Base-by-base conservation (phyloP, 2,329 filamentous ascomycete genomes). In the Cercospora sp. region DNA sequence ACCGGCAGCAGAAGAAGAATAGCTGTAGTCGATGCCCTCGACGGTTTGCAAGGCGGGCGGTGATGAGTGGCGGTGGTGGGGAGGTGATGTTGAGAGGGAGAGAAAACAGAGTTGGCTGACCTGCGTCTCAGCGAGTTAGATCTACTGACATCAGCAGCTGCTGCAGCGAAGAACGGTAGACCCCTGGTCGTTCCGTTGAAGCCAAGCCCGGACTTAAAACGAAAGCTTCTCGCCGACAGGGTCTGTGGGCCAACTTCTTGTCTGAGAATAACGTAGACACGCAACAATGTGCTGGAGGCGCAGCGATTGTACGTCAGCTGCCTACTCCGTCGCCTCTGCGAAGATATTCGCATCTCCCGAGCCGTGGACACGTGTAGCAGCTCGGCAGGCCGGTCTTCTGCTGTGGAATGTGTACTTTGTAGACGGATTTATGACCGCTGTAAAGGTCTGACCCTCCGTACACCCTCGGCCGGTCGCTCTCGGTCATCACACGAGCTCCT, bases 1-100 rank as follows among this genome's bases (percentile, higher is more conserved):
- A 75, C 75, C 76, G 72, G 74, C 72, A 71, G 68, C 63, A 66
- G 57, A 57, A 20, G 65, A 61, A n/a, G 59, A 64, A 36, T 55
- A 62, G 60, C 18, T 57, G 51, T 61, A 63, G 65, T 53, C 40
- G 53, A 61, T 60, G 55, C 59, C 58, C 65, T 63, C 64, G 55
- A 58, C 65, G 20, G 51, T 26, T 36, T 16, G 57, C 48, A 55
- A 20, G 36, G 36, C 33, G 55, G 36, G 31, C 48, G 57, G 64
- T 63, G 51, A 45, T 42, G 30, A 18, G 65, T 59, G 53, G 42
- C 45, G 42, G 36, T 64, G 60, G 55, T 61, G 53, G 58, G 33
- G 58, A 31, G 40, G 63, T 65, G 68, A 66, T 66, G 69, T 64
- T 62, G 68, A 30, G 63, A 18, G 36, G 20, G 62, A 58, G 63